Conservation (phyloP, 2,329 filamentous ascomycete genomes). For the Fusarium sp. region DNA sequence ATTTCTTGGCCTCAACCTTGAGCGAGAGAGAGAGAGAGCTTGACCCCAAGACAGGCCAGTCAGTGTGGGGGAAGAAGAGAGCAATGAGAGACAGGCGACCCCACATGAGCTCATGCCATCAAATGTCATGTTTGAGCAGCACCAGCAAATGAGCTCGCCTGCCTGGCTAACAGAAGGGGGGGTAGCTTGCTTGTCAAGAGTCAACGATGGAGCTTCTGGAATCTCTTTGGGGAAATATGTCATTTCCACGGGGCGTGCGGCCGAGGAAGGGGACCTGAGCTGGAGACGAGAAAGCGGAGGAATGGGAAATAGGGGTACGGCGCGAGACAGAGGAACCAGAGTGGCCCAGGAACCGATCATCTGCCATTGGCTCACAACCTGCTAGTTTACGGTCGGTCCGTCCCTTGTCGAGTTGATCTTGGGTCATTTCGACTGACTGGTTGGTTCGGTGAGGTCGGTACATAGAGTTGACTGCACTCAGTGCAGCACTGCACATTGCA, state of each 20-base stretch:
- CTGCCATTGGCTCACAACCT: slow-evolving; percentile 7
- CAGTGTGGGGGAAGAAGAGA: slow-evolving; percentile 24
- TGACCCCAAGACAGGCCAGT: slow-evolving; percentile 8
- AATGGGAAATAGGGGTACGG: slow-evolving; percentile 15
- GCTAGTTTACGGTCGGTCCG: slow-evolving; percentile 20
- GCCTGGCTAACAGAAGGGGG: slow-evolving; percentile 8
- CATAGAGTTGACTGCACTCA: slow-evolving; percentile 2
- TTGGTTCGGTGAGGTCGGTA: not conserved
- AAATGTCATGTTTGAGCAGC: not conserved
- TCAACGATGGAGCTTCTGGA: slow-evolving; percentile 18
- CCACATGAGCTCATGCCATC: slow-evolving; percentile 35
- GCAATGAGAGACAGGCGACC: slow-evolving; percentile 22
- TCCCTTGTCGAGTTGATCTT: slow-evolving; percentile 28
- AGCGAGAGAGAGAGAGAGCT: slow-evolving; percentile 15
- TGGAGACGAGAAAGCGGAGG: slow-evolving; percentile 6
- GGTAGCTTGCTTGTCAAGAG: slow-evolving; percentile 1
- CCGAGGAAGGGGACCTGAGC: slow-evolving; percentile 6
- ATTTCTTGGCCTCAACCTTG: slow-evolving; percentile 18
- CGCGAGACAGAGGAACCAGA: not conserved
- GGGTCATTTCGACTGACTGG: slow-evolving; percentile 23
- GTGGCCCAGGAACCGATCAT: slow-evolving; percentile 1
- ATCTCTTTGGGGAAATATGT: slow-evolving; percentile 17
- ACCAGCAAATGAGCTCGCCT: not conserved
- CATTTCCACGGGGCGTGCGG: not conserved
- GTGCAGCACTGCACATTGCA: not conserved